Evolutionary conservation across 1,139 yeast genomes (phyloP).

Genomic region (Spathaspora sp.): DNA sequence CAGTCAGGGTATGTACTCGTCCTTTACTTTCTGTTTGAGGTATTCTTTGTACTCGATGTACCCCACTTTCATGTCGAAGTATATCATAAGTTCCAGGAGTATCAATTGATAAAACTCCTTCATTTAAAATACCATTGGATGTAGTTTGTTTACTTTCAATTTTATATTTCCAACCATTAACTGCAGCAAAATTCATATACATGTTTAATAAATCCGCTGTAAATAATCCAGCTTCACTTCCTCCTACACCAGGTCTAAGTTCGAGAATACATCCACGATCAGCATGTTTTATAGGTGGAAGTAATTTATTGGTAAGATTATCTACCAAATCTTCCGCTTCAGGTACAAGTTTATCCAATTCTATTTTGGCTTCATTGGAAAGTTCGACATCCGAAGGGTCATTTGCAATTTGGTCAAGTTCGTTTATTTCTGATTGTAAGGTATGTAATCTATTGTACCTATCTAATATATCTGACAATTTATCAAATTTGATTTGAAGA

Average conservation of each 20-base stretch:
- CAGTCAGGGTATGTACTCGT: slow-evolving; percentile 91
- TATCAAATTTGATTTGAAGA: slow-evolving; percentile 13
- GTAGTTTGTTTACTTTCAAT: slow-evolving; percentile 64
- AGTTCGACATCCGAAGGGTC: slow-evolving; percentile 18
- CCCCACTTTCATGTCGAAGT: slow-evolving; percentile 88
- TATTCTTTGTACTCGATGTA: slow-evolving; percentile 91
- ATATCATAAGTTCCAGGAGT: slow-evolving; percentile 74
- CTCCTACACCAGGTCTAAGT: slow-evolving; percentile 95
- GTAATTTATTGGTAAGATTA: slow-evolving; percentile 53
- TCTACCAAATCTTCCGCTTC: slow-evolving; percentile 34
- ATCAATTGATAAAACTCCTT: slow-evolving; percentile 74
- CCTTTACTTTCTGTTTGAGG: slow-evolving; percentile 95
- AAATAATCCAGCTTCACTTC: slow-evolving; percentile 87
- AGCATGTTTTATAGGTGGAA: slow-evolving; percentile 77
- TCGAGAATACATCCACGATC: slow-evolving; percentile 82
- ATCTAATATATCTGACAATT: slow-evolving; percentile 38
- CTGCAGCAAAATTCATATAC: slow-evolving; percentile 73
- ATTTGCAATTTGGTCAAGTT: slow-evolving; percentile 32
- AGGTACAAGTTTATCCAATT: slow-evolving; percentile 35
- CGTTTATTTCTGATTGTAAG: slow-evolving; percentile 40
- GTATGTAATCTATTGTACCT: slow-evolving; percentile 34
- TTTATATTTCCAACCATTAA: slow-evolving; percentile 64
- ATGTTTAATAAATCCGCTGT: slow-evolving; percentile 75
- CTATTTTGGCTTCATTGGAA: slow-evolving; percentile 23
- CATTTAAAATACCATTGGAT: slow-evolving; percentile 61